Evolutionary conservation across 176 grass and related monocot genomes (phyloP), one percentile per base, ranked within the genome.

Genomic region (Typha latifolia): DNA sequence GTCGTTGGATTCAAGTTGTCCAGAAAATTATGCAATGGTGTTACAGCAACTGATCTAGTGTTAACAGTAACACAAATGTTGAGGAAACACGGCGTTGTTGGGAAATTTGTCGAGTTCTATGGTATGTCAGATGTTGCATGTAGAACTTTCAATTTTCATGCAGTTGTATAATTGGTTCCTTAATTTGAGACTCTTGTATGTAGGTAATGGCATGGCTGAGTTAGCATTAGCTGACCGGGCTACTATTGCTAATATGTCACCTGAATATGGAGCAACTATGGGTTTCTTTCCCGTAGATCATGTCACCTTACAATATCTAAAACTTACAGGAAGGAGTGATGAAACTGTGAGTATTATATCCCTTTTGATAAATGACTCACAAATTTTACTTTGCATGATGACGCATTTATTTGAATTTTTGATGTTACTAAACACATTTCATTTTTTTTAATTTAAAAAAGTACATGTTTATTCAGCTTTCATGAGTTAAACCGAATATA

Each of bases 171-270:
- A n/a, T n/a, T n/a, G n/a, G n/a, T n/a, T n/a, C n/a, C n/a, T n/a
- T n/a, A n/a, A n/a, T n/a, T n/a, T n/a, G n/a, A n/a, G n/a, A n/a
- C n/a, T n/a, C n/a, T n/a, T n/a, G n/a, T n/a, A n/a, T n/a, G n/a
- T n/a, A n/a, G n/a, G n/a, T n/a, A n/a, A n/a, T n/a, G n/a, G n/a
- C n/a, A n/a, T n/a, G n/a, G n/a, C n/a, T n/a, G n/a, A n/a, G n/a
- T n/a, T n/a, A n/a, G n/a, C n/a, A n/a, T n/a, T n/a, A n/a, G n/a
- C n/a, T n/a, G n/a, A n/a, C n/a, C n/a, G n/a, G n/a, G n/a, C n/a
- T n/a, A n/a, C n/a, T 52, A 92, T 97, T 47, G 93, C 88, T 32
- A 97, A 97, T 77, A 92, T 97, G 93, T 97, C 93, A 63, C 93
- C 88, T 4, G 88, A 97, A 82, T 97, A 92, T 78, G 93, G 88